Conservation (phyloP, 2,329 filamentous ascomycete species). For the Biscogniauxia marginata region DNA sequence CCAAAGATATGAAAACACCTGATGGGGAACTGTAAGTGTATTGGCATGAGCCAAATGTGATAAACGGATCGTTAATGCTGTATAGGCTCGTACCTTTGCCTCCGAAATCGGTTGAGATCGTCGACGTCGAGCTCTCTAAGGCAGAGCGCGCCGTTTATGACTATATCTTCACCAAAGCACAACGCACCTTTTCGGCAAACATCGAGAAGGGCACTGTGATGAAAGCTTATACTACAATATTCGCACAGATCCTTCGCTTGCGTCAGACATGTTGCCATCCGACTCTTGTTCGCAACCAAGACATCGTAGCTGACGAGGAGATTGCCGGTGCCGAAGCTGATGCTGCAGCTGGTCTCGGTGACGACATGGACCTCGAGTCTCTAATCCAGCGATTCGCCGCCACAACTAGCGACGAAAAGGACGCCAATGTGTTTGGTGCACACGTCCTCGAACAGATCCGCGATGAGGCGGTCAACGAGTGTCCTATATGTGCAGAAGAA, state of each 20-base stretch:
- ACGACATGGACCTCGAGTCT: conserved; percentile 92
- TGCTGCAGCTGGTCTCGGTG: conserved; percentile 75
- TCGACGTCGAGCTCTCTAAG: conserved; percentile 81
- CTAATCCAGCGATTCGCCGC: conserved; percentile 83
- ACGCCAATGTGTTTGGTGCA: conserved; percentile 73
- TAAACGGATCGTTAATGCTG: conserved; percentile 9
- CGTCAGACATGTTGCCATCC: conserved; percentile 95
- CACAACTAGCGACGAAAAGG: conserved; percentile 58
- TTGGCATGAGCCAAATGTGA: neutral
- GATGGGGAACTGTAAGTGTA: conserved; percentile 56
- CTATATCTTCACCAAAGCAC: conserved; percentile 80
- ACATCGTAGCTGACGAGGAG: conserved; percentile 82
- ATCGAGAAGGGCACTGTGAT: conserved; percentile 88
- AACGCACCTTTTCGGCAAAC: conserved; percentile 80
- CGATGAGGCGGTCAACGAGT: conserved; percentile 83
- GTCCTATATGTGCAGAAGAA: conserved; percentile 91
- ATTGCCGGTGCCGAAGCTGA: conserved; percentile 77
- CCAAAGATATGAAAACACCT: conserved; percentile 97
- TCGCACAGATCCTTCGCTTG: conserved; percentile 90
- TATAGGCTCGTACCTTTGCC: conserved; percentile 72
- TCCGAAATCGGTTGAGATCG: conserved; percentile 76
- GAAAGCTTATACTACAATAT: conserved; percentile 95
- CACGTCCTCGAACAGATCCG: conserved; percentile 90
- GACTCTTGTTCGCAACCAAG: conserved; percentile 79
- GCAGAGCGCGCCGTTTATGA: conserved; percentile 90